A percentile compares a stretch with the other conserved stretches of the same genome.
Conservation (phyloP, 805 yeast species). For the Sungouiozyma intestinalis region DNA sequence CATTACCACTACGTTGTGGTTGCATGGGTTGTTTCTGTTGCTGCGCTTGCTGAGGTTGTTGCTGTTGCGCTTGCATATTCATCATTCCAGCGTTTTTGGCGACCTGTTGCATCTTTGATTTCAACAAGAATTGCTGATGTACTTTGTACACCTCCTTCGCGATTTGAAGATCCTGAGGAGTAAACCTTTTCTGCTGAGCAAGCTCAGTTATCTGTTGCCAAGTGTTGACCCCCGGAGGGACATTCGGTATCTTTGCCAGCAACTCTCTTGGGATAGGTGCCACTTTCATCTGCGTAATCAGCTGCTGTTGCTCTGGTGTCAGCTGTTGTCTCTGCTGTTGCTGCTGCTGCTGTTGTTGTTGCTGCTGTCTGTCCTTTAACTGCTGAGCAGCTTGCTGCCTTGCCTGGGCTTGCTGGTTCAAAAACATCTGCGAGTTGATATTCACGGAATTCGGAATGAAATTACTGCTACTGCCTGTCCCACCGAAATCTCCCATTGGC, state of each 20-base stretch:
- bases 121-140: slow-evolving; percentile 48
- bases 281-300: slow-evolving; percentile 42
- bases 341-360: slow-evolving; percentile 15
- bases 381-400: slow-evolving; percentile 43
- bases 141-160: slow-evolving; percentile 41
- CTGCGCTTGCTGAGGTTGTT: slow-evolving; percentile 16
- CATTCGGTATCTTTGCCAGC: slow-evolving; percentile 17
- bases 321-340: slow-evolving; percentile 18
- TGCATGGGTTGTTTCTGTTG: slow-evolving; percentile 12
- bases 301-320: slow-evolving; percentile 18
- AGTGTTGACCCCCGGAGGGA: slow-evolving; percentile 65
- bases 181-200: slow-evolving; percentile 27
- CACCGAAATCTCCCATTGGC: neutral
- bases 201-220: slow-evolving; percentile 43
- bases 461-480: slow-evolving; percentile 16
- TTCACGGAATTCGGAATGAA: slow-evolving; percentile 13
- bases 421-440: slow-evolving; percentile 30
- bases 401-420: slow-evolving; percentile 42
- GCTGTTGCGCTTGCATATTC: slow-evolving; percentile 28
- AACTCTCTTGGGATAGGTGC: slow-evolving; percentile 41
- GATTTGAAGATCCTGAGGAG: slow-evolving; percentile 25
- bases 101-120: slow-evolving; percentile 33
- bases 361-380: slow-evolving; percentile 23
- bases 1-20: slow-evolving; percentile 27
- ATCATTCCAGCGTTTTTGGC: slow-evolving; percentile 5